phyloP scores from a whole-genome alignment of 1,284 basidiomycete genomes.

The Volvariella surrecta region DNA sequence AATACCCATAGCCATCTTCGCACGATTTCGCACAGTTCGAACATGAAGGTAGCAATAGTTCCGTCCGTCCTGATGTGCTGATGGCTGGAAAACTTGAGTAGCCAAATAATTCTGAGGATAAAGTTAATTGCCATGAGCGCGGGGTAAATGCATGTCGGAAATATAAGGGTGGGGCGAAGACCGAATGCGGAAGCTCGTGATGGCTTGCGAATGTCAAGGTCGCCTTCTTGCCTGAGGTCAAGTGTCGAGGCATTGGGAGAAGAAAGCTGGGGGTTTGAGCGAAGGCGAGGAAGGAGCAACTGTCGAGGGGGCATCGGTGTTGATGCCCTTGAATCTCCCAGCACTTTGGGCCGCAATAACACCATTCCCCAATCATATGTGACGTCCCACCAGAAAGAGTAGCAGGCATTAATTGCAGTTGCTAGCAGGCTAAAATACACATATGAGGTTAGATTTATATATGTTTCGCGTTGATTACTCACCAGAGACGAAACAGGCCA shows the following conservation, averaged over 20 bases:
- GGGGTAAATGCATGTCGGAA: conserved; percentile 83
- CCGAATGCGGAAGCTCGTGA: conserved; percentile 44
- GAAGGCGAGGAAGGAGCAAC: conserved; percentile 37
- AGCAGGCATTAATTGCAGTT: conserved; percentile 85
- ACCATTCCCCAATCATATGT: conserved; percentile 97
- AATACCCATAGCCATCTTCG: conserved; percentile 97
- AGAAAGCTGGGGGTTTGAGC: conserved; percentile 24
- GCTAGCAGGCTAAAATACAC: conserved; percentile 61
- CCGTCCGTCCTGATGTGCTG: conserved; percentile 80
- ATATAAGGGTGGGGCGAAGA: conserved; percentile 63
- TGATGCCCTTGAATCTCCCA: conserved; percentile 12
- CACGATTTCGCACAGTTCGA: conserved; percentile 87
- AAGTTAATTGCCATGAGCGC: conserved; percentile 81
- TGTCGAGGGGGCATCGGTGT: conserved; percentile 25
- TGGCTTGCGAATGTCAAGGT: conserved; percentile 15
- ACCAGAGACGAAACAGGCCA: conserved; percentile 80
- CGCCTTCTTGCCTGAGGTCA: conserved; percentile 8
- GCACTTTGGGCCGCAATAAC: conserved; percentile 43
- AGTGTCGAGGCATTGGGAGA: conserved; percentile 21
- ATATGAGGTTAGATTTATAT: conserved; percentile 7
- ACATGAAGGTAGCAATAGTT: conserved; percentile 79
- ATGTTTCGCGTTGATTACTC: conserved; percentile 16
- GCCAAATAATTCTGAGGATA: conserved; percentile 91
- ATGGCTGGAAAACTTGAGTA: conserved; percentile 84
- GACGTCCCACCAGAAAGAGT: conserved; percentile 99